phyloP scores from a whole-genome alignment of 1,284 basidiomycete species.

The Malassezia pachydermatis region DNA sequence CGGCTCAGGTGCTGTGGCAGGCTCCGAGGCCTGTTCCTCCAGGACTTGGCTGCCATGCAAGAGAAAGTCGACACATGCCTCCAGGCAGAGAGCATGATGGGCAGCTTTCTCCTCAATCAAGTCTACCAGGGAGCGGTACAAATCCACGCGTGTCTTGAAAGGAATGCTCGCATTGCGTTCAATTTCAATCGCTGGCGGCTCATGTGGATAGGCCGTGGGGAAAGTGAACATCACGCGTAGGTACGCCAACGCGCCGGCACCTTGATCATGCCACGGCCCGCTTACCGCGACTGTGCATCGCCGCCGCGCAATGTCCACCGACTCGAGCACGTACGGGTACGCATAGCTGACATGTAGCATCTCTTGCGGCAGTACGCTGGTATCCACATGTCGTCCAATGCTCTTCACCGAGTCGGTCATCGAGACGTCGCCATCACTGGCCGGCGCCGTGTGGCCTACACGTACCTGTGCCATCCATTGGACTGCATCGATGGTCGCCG shows the following conservation, averaged over 20 bases:
- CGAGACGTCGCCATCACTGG: neutral
- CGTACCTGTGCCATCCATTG: conserved; percentile 1
- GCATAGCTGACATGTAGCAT: conserved; percentile 32
- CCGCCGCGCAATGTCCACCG: conserved; percentile 33
- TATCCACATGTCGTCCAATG: neutral
- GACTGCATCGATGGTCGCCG: neutral
- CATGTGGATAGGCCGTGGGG: conserved; percentile 30
- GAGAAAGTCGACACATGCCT: conserved; percentile 27
- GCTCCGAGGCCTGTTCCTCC: neutral
- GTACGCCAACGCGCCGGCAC: conserved; percentile 25
- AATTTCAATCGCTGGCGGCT: conserved; percentile 35
- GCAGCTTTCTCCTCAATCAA: conserved; percentile 21
- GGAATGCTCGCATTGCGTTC: conserved; percentile 38
- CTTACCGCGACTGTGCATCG: conserved; percentile 34
- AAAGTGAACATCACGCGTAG: conserved; percentile 37
- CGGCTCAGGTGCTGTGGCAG: neutral
- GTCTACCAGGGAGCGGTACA: conserved; percentile 24
- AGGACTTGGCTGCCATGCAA: neutral
- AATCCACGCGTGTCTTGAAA: conserved; percentile 33
- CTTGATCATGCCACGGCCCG: conserved; percentile 37
- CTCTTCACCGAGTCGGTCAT: neutral
- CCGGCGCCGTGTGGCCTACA: neutral
- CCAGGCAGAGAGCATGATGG: conserved; percentile 22
- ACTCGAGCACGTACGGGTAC: conserved; percentile 31
- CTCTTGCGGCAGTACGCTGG: conserved; percentile 23